These are phyloP conservation scores for Phytophthora pini DNA, from an alignment of 352 stramenopile genomes.

Conservation along the genomic window DNA sequence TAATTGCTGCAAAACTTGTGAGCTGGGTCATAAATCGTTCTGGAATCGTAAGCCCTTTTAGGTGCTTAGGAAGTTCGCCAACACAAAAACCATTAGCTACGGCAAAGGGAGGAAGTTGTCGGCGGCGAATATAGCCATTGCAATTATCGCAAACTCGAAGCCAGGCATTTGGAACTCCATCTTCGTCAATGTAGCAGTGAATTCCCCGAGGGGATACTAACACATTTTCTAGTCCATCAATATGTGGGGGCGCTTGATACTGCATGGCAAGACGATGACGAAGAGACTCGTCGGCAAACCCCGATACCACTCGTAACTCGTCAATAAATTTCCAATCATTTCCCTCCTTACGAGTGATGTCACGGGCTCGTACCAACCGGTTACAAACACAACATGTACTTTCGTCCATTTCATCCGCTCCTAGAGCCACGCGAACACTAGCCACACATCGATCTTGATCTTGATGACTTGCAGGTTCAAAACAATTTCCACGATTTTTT, in stretches of 20 bases:
- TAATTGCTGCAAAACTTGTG: neutral
- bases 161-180: neutral
- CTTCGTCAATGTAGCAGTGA: neutral
- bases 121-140: neutral
- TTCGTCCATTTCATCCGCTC: constrained; percentile 7
- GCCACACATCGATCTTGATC: constrained; percentile 5
- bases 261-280: neutral
- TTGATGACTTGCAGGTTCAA: neutral
- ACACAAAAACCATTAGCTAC: neutral
- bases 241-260: neutral
- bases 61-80: neutral
- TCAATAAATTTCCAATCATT: constrained; percentile 1
- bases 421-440: constrained; percentile 1
- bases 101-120: neutral
- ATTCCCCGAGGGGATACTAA: neutral
- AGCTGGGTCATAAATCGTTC: neutral
- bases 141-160: neutral
- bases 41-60: neutral
- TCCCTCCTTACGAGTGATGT: neutral
- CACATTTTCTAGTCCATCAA: neutral
- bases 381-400: constrained; percentile 1
- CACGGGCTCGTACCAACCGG: neutral
- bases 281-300: neutral
- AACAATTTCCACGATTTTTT: neutral
- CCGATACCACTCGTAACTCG: neutral